Base-by-base conservation (phyloP, 176 grass and related monocot genomes). In the Carex parvula region DNA sequence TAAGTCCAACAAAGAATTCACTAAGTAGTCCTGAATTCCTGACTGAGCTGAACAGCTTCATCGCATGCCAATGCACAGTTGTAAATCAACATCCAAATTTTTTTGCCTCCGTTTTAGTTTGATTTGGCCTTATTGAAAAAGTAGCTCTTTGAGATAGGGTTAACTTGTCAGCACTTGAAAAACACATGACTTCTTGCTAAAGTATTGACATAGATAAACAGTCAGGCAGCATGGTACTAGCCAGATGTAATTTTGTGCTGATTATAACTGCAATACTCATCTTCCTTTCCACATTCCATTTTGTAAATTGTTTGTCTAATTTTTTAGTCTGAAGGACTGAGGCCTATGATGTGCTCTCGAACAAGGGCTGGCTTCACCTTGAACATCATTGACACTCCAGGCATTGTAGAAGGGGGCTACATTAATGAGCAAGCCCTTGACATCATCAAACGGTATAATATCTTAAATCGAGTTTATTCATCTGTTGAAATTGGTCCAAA, bases 331-430 rank as follows among this genome's bases (percentile, higher is more conserved):
- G 93, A 99, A 87, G 93, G 96, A 84, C 73, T 99, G 84, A 90
- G 96, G 39, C 91, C 96, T 0, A 92, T 66, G 65, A 99, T 95
- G 91, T 95, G 93, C 81, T 89, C 87, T 30, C 88, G 93, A 56
- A 84, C 85, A 16, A 79, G 88, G 29, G 93, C 91, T 12, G 93
- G 91, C 8, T 99, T 99, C 89, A 99, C 96, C 64, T 91, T 95
- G 84, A 95, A 92, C 88, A 90, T 99, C 37, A 99, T 99, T 3
- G 91, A 99, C 72, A 99, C 96, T 32, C 96, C 96, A 17, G 93
- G 96, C 66, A 85, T 99, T 64, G 92, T 96, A 61, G 96, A 99
- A 90, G 93, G 91, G 85, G 96, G 96, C 61, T 99, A 99, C 86
- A 90, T 99, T 46, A 99, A 95, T 75, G 96, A 94, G 39, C 93